These are phyloP conservation scores for Kwoniella newhampshirensis DNA, from an alignment of 768 basidiomycete species.

Conservation along the genomic window DNA sequence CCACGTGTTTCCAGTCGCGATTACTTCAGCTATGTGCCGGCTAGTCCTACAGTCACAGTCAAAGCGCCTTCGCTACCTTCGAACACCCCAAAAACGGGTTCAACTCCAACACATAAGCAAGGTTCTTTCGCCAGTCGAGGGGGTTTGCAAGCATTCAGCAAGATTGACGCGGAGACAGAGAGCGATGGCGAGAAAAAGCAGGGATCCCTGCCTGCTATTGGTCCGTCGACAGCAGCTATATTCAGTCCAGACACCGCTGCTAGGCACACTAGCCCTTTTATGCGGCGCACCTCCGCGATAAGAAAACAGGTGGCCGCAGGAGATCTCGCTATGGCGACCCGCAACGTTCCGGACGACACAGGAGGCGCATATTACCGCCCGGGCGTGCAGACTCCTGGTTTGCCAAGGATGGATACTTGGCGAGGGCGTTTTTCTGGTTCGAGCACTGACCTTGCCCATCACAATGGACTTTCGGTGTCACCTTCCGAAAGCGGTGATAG, in stretches of 20 bases:
- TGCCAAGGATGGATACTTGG: slow-evolving; percentile 51
- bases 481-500: slow-evolving; percentile 11
- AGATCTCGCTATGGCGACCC: slow-evolving; percentile 55
- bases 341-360: slow-evolving; percentile 25
- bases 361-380: slow-evolving; percentile 49
- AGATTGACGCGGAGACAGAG: slow-evolving; percentile 4
- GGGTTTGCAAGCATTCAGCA: slow-evolving; percentile 17
- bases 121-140: background rate
- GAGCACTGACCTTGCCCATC: slow-evolving; percentile 21
- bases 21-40: slow-evolving; percentile 53
- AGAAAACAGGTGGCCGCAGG: slow-evolving; percentile 53
- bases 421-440: slow-evolving; percentile 33
- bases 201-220: background rate
- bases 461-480: slow-evolving; percentile 20
- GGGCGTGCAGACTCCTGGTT: slow-evolving; percentile 42
- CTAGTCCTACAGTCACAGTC: slow-evolving; percentile 36
- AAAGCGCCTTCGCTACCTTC: slow-evolving; percentile 45
- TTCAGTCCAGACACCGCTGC: slow-evolving; percentile 39
- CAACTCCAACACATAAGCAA: slow-evolving; percentile 26
- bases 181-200: background rate
- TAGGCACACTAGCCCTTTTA: slow-evolving; percentile 24
- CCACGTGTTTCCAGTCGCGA: slow-evolving; percentile 35
- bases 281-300: slow-evolving; percentile 34
- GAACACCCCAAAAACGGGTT: slow-evolving; percentile 34
- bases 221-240: slow-evolving; percentile 14